Evolutionary conservation across 176 grass and related monocot species (phyloP), one percentile per base, ranked within the genome.

Genomic region (Juncus effusus): DNA sequence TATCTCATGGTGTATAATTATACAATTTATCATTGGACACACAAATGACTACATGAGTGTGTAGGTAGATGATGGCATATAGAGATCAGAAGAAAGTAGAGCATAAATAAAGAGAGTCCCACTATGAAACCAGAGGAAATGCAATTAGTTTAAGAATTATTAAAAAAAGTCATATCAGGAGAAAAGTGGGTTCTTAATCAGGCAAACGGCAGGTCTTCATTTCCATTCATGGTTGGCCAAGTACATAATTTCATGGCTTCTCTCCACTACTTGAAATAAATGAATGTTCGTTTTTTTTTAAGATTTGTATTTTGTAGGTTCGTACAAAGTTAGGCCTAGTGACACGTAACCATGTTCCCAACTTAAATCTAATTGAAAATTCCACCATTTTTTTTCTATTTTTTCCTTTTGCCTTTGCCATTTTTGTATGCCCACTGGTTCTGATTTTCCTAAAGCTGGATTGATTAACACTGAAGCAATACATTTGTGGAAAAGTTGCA

Each of bases 21-120:
- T 47, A 19, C 42, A 15, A 64, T 7, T 64, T 40, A 16, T 15
- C 16, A 47, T 10, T 19, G 38, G 42, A 16, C 8, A 64, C 5
- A 15, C 39, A 44, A 64, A 64, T 10, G 39, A 42, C 37, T 13
- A 16, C 8, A 65, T 39, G 40, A 8, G 47, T 35, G 19, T 28
- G 19, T 69, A 39, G 37, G 11, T 10, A 42, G 53, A 6, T 58
- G 10, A 55, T 40, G 68, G n/a, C 53, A 59, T 9, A 69, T 7
- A 28, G 42, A 71, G 42, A 59, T 13, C 14, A 36, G 3, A 59
- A 36, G 3, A 44, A 9, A 72, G 0, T 47, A 47, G 35, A 72
- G 68, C 68, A 72, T 72, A 72, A 57, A 72, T 72, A 72, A 72
- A 72, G 68, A 72, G 39, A 72, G 42, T 11, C 57, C 68, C 54